A percentile compares a stretch with the other conserved stretches of the same genome.
phyloP scores from a whole-genome alignment of 2,329 filamentous ascomycete genomes.

The Tolypocladium album region DNA sequence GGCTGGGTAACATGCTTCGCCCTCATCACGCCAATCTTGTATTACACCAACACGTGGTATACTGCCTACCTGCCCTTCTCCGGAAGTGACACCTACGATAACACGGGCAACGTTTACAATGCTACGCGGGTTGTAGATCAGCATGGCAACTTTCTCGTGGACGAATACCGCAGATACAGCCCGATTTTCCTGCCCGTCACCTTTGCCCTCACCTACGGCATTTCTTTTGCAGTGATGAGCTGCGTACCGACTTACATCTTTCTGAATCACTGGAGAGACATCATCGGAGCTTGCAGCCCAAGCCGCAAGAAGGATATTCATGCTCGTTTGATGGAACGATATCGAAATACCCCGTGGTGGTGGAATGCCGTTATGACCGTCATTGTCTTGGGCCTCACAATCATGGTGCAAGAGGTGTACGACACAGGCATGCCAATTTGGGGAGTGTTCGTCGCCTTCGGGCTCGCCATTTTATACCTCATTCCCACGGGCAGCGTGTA shows the following conservation, averaged over 20 bases:
- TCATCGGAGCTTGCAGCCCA: slow-evolving; percentile 31
- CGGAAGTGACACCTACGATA: slow-evolving; percentile 43
- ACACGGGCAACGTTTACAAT: slow-evolving; percentile 39
- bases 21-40: slow-evolving; percentile 33
- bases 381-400: neutral
- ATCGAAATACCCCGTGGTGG: slow-evolving; percentile 26
- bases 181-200: slow-evolving; percentile 40
- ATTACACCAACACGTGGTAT: slow-evolving; percentile 33
- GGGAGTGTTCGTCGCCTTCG: neutral
- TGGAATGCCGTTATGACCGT: slow-evolving; percentile 21
- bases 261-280: slow-evolving; percentile 29
- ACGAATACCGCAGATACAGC: slow-evolving; percentile 40
- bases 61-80: slow-evolving; percentile 44
- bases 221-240: slow-evolving; percentile 38
- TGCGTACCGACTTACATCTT: slow-evolving; percentile 26
- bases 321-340: slow-evolving; percentile 19
- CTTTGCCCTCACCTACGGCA: slow-evolving; percentile 27
- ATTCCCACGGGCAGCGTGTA: neutral
- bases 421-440: neutral
- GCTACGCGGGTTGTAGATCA: slow-evolving; percentile 38
- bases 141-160: slow-evolving; percentile 34
- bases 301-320: slow-evolving; percentile 29
- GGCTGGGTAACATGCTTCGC: slow-evolving; percentile 31
- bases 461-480: neutral
- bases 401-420: neutral